Base-by-base conservation (phyloP, 805 yeast genomes). In the Naumovozyma baii region DNA sequence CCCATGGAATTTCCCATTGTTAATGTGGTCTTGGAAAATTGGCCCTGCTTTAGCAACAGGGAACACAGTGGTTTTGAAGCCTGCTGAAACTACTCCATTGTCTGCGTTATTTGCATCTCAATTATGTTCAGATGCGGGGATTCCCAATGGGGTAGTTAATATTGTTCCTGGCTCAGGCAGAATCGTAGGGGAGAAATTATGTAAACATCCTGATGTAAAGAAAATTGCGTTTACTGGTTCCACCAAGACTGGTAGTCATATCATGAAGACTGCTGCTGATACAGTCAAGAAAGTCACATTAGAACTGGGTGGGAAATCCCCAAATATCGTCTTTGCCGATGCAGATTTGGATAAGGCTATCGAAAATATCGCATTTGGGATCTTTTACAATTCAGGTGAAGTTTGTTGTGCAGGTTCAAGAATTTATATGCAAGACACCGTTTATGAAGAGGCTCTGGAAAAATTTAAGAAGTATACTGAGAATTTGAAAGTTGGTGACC, bases 251-350 rank as follows among this genome's bases (percentile, higher is more conserved):
- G 97, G 96, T 59, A 82, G 83, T 62, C 67, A 66, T 53, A 83
- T 88, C 59, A 80, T 84, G 81, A 75, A 74, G 64, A 71, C 73
- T 45, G 88, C 95, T 45, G 85, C 94, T 48, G 78, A 76, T 46
- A 74, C 84, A 36, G 72, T 88, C 64, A 88, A 88, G 74, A 86
- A 83, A 64, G 85, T 87, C 47, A 88, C 96, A 33, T 73, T 88
- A 60, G 97, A 88, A 70, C 78, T 87, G 55, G 97, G 97, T 59
- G 97, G 97, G 61, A 88, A 88, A 70, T 87, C 96, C 26, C 95
- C 97, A 55, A 79, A 83, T 64, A 78, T 88, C 51, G 80, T 88
- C 37, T 86, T 83, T 59, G 79, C 80, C 56, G 96, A 88, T 59
- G 88, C 90, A 41, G 78, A 88, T 62, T 60, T 88, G 43, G 78